phyloP scores from a whole-genome alignment of 495 filamentous ascomycete genomes.

The Xylaria flabelliformis region DNA sequence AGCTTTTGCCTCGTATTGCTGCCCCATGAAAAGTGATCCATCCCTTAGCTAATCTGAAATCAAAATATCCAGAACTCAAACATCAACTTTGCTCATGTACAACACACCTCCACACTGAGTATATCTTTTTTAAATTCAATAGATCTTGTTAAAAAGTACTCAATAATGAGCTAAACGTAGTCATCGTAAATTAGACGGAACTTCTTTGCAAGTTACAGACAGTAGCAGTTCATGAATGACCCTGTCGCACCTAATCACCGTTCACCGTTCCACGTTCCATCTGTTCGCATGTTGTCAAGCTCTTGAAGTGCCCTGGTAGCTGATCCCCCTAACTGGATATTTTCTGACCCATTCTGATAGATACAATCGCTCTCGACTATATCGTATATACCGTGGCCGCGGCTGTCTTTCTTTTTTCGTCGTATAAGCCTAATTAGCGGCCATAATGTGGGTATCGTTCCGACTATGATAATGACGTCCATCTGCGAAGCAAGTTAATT shows the following conservation, averaged over 20 bases:
- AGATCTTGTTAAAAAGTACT: not conserved
- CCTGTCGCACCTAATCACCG: not conserved
- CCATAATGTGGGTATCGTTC: slow-evolving; percentile 30
- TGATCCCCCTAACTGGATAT: not conserved
- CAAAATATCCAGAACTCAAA: not conserved
- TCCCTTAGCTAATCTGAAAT: not conserved
- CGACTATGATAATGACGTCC: slow-evolving; percentile 31
- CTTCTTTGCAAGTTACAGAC: not conserved
- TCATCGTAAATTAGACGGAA: not conserved
- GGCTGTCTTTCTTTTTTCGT: not conserved
- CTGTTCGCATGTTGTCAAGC: slow-evolving; percentile 24
- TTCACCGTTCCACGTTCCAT: slow-evolving; percentile 17
- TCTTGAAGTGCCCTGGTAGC: slow-evolving; percentile 27
- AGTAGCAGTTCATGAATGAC: not conserved
- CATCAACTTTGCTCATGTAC: not conserved
- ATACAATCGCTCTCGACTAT: slow-evolving; percentile 4
- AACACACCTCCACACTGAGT: too few relatives aligned
- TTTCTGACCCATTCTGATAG: slow-evolving; percentile 8
- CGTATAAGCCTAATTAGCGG: slow-evolving; percentile 18
- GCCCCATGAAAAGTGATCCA: too few relatives aligned
- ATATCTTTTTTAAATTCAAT: too few relatives aligned
- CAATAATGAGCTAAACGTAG: not conserved
- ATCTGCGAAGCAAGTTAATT: slow-evolving; percentile 23
- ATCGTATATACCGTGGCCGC: not conserved
- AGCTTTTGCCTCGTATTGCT: too few relatives aligned